Base-by-base conservation (phyloP, 805 yeast genomes). In the Saturnispora serradocipensis region DNA sequence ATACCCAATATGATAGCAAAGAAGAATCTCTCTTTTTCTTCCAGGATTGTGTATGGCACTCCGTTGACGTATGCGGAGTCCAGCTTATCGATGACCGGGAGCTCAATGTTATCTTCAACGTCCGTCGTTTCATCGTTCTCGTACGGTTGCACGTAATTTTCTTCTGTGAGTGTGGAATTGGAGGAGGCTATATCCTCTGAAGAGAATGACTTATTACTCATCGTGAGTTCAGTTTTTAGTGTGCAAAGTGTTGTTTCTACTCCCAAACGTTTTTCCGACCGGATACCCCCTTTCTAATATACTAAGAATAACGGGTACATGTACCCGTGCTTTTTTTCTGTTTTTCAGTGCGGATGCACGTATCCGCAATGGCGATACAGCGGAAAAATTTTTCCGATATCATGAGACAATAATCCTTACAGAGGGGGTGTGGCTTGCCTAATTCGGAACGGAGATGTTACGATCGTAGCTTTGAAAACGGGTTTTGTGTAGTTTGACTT, bases 11-110 rank as follows among this genome's bases (percentile, higher is more conserved):
- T 67, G 6, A 57, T 55, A 2, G 72, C 74, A 36, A 82, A 58
- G 6, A 72, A 36, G 18, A 61, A 52, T 56, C 73, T 73, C 47
- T 80, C 84, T 3, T 51, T 53, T 4, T 59, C 52, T 0, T 70
- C 66, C 36, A 79, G 68, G 7, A 81, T 72, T 0, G 86, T 70
- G 56, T 73, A 72, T 1, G 80, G 65, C 15, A 53, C 48, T 10
- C 45, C 54, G 13, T 43, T 43, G 3, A 48, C 45, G 8, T 51
- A 43, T 1, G 25, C 38, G 7, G 47, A 51, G 9, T 34, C 50
- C 7, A 45, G 35, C 9, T 18, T 42, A 6, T 43, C 39, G n/a
- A 40, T 36, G 6, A 39, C 25, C 16, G 32, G 43, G 8, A 28
- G 10, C 30, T 38, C 22, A 9, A 16, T 38, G 25, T 38, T 16